A percentile compares a stretch with the other conserved stretches of the same genome.
phyloP scores from a whole-genome alignment of 495 filamentous ascomycete species.

The Lophiotrema nucula region DNA sequence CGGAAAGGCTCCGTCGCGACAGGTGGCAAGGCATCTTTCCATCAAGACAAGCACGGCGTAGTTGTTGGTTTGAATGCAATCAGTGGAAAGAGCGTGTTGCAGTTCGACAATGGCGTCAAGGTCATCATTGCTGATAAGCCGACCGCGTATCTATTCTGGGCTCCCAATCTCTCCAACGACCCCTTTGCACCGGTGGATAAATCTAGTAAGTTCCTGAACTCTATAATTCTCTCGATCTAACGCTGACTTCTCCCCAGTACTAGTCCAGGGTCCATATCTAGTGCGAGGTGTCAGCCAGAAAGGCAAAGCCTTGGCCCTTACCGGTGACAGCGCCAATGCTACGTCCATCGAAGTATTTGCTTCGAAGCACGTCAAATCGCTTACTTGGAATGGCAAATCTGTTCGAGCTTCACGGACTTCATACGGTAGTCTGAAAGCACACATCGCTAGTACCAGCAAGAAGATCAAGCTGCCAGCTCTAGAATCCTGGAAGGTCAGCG shows the following conservation, averaged over 20 bases:
- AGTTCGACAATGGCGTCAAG: slow-evolving; percentile 46
- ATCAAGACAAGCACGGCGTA: slow-evolving; percentile 39
- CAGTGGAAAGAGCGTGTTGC: slow-evolving; percentile 48
- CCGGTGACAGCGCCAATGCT: slow-evolving; percentile 31
- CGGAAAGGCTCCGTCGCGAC: slow-evolving; percentile 42
- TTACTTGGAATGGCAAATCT: slow-evolving; percentile 36
- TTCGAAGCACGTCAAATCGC: background rate
- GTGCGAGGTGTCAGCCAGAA: slow-evolving; percentile 27
- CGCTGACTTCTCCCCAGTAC: slow-evolving; percentile 9
- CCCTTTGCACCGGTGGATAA: slow-evolving; percentile 43
- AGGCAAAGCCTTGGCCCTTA: slow-evolving; percentile 25
- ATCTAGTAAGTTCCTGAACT: slow-evolving; percentile 6
- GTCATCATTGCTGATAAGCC: slow-evolving; percentile 54
- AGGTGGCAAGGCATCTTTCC: slow-evolving; percentile 45
- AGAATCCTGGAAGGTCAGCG: slow-evolving; percentile 34
- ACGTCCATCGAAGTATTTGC: slow-evolving; percentile 37
- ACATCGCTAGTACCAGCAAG: slow-evolving; percentile 6
- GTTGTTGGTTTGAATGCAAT: slow-evolving; percentile 48
- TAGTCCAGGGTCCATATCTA: slow-evolving; percentile 39
- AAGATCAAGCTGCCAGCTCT: slow-evolving; percentile 29
- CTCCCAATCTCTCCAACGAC: slow-evolving; percentile 52
- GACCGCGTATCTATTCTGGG: slow-evolving; percentile 57
- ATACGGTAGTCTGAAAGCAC: slow-evolving; percentile 35
- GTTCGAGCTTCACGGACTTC: slow-evolving; percentile 17
- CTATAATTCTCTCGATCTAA: background rate